Conservation (phyloP, 1,284 basidiomycete species). For the Phaffia rhodozyma region DNA sequence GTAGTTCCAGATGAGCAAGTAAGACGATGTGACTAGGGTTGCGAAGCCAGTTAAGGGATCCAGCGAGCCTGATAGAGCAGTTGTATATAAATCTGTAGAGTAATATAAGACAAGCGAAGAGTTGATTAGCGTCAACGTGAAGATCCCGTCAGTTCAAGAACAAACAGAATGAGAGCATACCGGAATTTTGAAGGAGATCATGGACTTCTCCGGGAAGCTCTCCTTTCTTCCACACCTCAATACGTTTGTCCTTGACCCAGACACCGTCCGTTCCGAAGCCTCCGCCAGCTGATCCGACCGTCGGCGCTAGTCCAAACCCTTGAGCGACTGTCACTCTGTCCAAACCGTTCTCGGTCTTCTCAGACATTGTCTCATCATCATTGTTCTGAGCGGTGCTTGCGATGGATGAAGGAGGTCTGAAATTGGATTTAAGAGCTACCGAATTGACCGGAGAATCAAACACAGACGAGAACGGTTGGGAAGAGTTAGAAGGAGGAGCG, state of each 20-base stretch:
- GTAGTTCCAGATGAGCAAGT: conserved; percentile 38
- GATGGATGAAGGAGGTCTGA: background rate
- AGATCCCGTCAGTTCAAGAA: background rate
- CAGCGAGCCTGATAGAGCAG: conserved; percentile 29
- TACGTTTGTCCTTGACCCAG: conserved; percentile 12
- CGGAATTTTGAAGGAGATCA: conserved; percentile 2
- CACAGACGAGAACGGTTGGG: background rate
- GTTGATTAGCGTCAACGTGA: background rate
- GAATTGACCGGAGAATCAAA: background rate
- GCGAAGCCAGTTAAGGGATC: conserved; percentile 35
- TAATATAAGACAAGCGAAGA: too few relatives aligned
- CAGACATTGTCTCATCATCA: background rate
- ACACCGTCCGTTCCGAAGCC: background rate
- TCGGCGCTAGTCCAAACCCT: background rate
- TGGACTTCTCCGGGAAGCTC: conserved; percentile 6
- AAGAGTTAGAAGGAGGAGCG: background rate
- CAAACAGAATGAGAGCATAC: background rate
- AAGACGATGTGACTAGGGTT: conserved; percentile 28
- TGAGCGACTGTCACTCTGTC: background rate
- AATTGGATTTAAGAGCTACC: too few relatives aligned
- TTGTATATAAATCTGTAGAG: conserved; percentile 30
- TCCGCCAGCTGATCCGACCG: background rate
- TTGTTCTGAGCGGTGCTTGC: background rate
- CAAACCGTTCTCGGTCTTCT: conserved; percentile 2
- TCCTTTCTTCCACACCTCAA: conserved; percentile 11